Conservation (phyloP, 139 green algal genomes). For the Nannochloris sp. region DNA sequence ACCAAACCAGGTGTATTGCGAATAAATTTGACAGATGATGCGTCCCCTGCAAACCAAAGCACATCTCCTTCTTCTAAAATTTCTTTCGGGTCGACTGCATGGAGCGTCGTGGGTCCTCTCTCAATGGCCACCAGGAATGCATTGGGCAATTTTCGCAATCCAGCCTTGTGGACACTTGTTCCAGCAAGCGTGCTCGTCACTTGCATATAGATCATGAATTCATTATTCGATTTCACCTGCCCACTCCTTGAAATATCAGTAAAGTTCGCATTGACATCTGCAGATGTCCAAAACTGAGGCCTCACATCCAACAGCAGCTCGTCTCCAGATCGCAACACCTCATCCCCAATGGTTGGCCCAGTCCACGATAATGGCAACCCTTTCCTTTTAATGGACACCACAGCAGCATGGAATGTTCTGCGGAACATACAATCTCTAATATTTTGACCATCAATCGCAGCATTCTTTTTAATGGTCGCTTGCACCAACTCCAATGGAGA, state of each 20-base stretch:
- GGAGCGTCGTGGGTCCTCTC: conserved; percentile 24
- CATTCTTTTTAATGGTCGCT: conserved; percentile 17
- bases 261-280: conserved; percentile 31
- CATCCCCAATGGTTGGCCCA: conserved; percentile 45
- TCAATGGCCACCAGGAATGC: conserved; percentile 60
- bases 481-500: conserved; percentile 19
- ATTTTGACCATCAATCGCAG: conserved; percentile 24
- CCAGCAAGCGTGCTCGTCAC: conserved; percentile 32
- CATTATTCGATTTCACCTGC: conserved; percentile 23
- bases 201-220: conserved; percentile 33
- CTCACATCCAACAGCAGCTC: conserved; percentile 48
- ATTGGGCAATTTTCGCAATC: conserved; percentile 24
- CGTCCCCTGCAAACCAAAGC: conserved; percentile 65
- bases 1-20: conserved; percentile 45
- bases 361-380: conserved; percentile 19
- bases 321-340: conserved; percentile 48
- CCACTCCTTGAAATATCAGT: conserved; percentile 14
- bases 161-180: conserved; percentile 30
- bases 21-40: conserved; percentile 38
- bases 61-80: conserved; percentile 50
- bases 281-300: conserved; percentile 26
- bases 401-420: conserved; percentile 48
- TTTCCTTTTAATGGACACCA: conserved; percentile 60
- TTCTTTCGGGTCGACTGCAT: conserved; percentile 37
- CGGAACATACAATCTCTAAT: conserved; percentile 47